Evolutionary conservation across 1,284 basidiomycete species (phyloP).

Genomic region (Irpex rosettiformis): DNA sequence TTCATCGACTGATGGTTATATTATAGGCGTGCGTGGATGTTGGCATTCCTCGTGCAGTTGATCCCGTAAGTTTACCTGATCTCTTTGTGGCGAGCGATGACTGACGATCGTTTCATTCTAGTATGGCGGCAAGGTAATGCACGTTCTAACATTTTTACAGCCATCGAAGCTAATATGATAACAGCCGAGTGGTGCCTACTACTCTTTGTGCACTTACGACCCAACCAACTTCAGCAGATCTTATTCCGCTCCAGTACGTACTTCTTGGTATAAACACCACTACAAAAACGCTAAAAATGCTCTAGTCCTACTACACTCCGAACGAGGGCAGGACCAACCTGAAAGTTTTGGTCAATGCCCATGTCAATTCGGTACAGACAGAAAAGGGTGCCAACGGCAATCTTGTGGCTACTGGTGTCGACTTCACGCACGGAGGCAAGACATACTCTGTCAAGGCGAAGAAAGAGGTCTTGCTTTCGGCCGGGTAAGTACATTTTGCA

Average conservation of each 20-base stretch:
- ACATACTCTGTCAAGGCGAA: conserved; percentile 15
- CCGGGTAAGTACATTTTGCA: conserved; percentile 29
- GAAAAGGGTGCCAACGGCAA: conserved; percentile 27
- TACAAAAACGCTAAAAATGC: background rate
- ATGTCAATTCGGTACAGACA: conserved; percentile 18
- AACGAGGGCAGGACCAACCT: conserved; percentile 21
- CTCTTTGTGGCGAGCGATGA: background rate
- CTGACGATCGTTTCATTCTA: background rate
- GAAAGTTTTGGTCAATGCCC: conserved; percentile 18
- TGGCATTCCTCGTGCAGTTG: background rate
- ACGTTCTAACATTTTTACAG: too few relatives aligned
- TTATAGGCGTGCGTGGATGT: background rate
- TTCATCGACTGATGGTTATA: too few relatives aligned
- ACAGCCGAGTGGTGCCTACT: conserved; percentile 19
- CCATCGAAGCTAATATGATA: background rate
- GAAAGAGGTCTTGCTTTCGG: conserved; percentile 36
- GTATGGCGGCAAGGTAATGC: background rate
- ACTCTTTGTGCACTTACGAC: conserved; percentile 12
- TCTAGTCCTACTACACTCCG: conserved; percentile 21
- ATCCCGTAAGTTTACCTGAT: background rate
- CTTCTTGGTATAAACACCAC: background rate
- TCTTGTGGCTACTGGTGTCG: conserved; percentile 24
- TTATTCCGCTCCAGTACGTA: conserved; percentile 6
- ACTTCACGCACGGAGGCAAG: conserved; percentile 19
- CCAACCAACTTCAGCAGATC: conserved; percentile 4